Conservation (phyloP, 306 rosid species). For the Acacia crassicarpa region DNA sequence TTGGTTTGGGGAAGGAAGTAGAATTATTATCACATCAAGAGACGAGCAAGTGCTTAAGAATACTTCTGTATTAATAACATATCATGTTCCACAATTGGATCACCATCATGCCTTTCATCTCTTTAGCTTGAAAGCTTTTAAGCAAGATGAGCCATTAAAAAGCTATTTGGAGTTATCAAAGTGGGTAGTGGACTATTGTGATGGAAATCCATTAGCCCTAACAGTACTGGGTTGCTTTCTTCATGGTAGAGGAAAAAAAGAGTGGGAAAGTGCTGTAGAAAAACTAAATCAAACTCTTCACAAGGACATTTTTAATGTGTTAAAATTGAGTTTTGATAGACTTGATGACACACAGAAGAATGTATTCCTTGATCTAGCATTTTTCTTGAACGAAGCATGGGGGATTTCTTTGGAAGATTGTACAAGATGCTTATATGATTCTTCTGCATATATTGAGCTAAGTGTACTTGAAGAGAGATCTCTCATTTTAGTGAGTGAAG, state of each 20-base stretch:
- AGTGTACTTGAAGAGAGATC: not conserved
- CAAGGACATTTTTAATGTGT: not conserved
- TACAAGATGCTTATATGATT: not conserved
- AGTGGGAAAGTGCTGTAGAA: conserved; percentile 1
- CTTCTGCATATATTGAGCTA: not conserved
- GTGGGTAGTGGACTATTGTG: not conserved
- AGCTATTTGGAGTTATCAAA: not conserved
- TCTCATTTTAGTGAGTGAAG: not conserved
- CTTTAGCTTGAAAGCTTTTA: conserved; percentile 21
- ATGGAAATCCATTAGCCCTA: conserved; percentile 26
- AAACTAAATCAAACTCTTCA: not conserved
- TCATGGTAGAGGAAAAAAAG: not conserved
- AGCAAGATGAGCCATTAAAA: not conserved
- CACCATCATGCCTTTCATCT: conserved; percentile 8
- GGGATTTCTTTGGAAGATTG: not conserved
- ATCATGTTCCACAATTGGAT: not conserved
- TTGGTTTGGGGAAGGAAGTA: conserved; percentile 5
- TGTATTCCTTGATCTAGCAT: not conserved
- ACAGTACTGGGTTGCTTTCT: conserved; percentile 5
- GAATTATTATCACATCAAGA: conserved; percentile 24
- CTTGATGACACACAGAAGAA: not conserved
- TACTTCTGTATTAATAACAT: not conserved
- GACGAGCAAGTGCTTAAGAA: not conserved
- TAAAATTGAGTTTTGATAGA: conserved; percentile 19
- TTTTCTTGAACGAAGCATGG: not conserved